Base-by-base conservation (phyloP, 768 basidiomycete species). In the Hypholoma sublateritium region DNA sequence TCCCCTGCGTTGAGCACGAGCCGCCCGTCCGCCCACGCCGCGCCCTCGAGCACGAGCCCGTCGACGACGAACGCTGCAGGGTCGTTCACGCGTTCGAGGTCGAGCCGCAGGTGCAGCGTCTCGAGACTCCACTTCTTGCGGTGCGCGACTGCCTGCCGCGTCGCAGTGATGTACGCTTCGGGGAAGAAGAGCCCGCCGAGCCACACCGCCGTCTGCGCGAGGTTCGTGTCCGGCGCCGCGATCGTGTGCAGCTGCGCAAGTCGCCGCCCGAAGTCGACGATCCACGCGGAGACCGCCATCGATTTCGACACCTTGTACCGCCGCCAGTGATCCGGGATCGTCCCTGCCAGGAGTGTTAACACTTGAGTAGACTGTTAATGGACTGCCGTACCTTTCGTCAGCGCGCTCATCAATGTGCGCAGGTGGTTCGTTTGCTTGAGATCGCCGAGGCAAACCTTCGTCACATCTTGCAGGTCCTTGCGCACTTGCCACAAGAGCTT, bases 341-440 rank as follows among this genome's bases (percentile, higher is more conserved):
- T 89, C 37, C 91, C 94, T 97, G 65, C 19, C 57, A 42, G 34
- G 43, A 53, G 13, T 13, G 36, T 32, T 25, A 34, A 1, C n/a
- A 14, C 7, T 7, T 28, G 35, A 41, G 2, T 35, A 35, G 9
- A 28, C 12, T 13, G 8, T 47, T 53, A 11, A 51, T 69, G 17
- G 43, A 32, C 6, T 5, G 28, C 34, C 74, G 47, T 61, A 88
- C 95, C 95, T 80, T 96, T 97, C 12, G 88, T 95, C 56, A 69
- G 74, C 35, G 87, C 81, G 62, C 91, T 91, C 86, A 98, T 90
- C 24, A 99, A 77, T 4, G 84, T 86, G n/a, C 97, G 87, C 25
- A 96, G 77, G 66, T 97, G 93, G 68, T 99, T 99, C 1, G 96
- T 98, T 72, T 97, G 95, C 77, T 97, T 97, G 50, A 93, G 74